phyloP scores from a whole-genome alignment of 2,329 filamentous ascomycete species.

The Exophiala sp. region DNA sequence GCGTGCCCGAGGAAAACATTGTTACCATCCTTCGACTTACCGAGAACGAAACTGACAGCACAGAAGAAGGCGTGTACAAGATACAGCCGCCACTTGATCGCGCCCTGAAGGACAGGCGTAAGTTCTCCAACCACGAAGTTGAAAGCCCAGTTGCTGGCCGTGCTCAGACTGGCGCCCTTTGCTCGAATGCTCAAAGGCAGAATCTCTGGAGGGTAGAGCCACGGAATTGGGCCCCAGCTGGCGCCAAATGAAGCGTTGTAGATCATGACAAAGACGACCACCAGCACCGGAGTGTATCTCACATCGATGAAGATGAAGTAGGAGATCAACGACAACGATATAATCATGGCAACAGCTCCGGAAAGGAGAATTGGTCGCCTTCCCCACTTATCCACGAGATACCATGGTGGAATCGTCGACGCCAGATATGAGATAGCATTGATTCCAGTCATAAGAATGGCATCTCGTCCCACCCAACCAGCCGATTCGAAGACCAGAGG shows the following conservation, averaged over 20 bases:
- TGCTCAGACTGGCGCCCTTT: slow-evolving; percentile 94
- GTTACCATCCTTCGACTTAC: slow-evolving; percentile 54
- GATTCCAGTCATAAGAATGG: slow-evolving; percentile 95
- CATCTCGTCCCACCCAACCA: slow-evolving; percentile 87
- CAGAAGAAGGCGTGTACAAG: slow-evolving; percentile 97
- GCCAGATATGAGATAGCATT: slow-evolving; percentile 88
- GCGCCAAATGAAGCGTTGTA: slow-evolving; percentile 98
- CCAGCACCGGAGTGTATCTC: slow-evolving; percentile 70
- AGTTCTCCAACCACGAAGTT: slow-evolving; percentile 97
- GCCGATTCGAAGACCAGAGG: slow-evolving; percentile 95
- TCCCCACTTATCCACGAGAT: slow-evolving; percentile 89
- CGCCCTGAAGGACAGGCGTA: slow-evolving; percentile 88
- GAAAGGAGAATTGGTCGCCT: slow-evolving; percentile 84
- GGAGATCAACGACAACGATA: slow-evolving; percentile 83
- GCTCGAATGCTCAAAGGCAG: slow-evolving; percentile 92
- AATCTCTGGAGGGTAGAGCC: slow-evolving; percentile 99
- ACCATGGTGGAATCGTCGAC: slow-evolving; percentile 95
- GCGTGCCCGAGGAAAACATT: slow-evolving; percentile 2
- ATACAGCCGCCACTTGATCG: slow-evolving; percentile 91
- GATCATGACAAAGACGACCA: slow-evolving; percentile 94
- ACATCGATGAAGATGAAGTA: slow-evolving; percentile 94
- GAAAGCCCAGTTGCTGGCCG: slow-evolving; percentile 95
- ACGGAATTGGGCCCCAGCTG: slow-evolving; percentile 96
- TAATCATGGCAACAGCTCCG: slow-evolving; percentile 82
- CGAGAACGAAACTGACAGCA: slow-evolving; percentile 88